Evolutionary conservation across 805 yeast species (phyloP).

Genomic region (Lipomyces yamanashiensis): DNA sequence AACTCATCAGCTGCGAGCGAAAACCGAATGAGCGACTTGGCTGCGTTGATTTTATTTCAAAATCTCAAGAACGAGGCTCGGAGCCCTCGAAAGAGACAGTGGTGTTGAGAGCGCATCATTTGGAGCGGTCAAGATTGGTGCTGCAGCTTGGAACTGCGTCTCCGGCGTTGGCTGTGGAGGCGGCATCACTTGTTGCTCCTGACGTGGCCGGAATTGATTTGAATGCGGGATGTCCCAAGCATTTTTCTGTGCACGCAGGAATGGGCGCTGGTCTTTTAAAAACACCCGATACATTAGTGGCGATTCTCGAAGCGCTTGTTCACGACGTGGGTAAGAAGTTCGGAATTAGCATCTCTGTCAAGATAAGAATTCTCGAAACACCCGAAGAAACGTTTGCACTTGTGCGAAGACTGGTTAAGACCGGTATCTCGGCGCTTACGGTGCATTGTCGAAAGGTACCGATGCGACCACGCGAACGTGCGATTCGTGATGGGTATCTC

Average conservation of each 20-base stretch:
- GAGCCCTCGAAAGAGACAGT: slow-evolving; percentile 45
- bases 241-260: slow-evolving; percentile 90
- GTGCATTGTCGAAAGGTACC: slow-evolving; percentile 87
- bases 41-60: slow-evolving; percentile 40
- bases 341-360: slow-evolving; percentile 83
- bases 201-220: slow-evolving; percentile 94
- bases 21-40: slow-evolving; percentile 30
- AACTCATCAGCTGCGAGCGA: slow-evolving; percentile 72
- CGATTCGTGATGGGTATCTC: slow-evolving; percentile 68
- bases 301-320: slow-evolving; percentile 71
- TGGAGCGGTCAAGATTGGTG: slow-evolving; percentile 58
- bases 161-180: slow-evolving; percentile 84
- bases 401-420: slow-evolving; percentile 61
- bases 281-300: slow-evolving; percentile 78
- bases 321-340: slow-evolving; percentile 77
- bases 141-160: slow-evolving; percentile 91
- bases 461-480: slow-evolving; percentile 83
- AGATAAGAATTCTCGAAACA: slow-evolving; percentile 76
- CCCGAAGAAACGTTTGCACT: slow-evolving; percentile 64
- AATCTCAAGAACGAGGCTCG: not conserved
- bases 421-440: slow-evolving; percentile 86
- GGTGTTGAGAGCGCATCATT: slow-evolving; percentile 74
- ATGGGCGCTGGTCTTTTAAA: slow-evolving; percentile 94
- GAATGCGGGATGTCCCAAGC: slow-evolving; percentile 97
- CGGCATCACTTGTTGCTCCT: slow-evolving; percentile 75